Evolutionary conservation across 208 protist genomes (phyloP).

Genomic region (Wallacemonas sp.): DNA sequence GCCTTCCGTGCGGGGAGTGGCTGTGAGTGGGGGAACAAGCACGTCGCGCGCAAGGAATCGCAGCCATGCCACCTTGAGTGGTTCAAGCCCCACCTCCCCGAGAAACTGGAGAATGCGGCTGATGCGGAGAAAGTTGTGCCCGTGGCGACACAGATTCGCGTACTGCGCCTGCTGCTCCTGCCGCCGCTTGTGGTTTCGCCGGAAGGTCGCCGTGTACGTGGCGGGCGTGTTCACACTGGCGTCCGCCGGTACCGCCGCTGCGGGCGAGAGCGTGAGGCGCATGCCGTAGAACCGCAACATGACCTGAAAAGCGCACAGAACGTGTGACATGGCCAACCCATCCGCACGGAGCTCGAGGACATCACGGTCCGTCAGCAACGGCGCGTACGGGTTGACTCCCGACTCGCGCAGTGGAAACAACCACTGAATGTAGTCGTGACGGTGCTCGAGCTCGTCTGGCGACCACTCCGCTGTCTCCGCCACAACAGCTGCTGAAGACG

Average conservation of each 20-base stretch:
- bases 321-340: constrained; percentile 30
- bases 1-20: no score
- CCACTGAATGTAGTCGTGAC: constrained; percentile 80
- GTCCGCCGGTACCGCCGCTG: background rate
- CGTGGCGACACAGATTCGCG: constrained; percentile 30
- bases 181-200: background rate
- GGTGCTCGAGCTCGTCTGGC: constrained; percentile 42
- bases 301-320: constrained; percentile 45
- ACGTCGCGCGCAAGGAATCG: constrained; percentile 48
- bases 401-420: constrained; percentile 71
- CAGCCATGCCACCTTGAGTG: constrained; percentile 61
- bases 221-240: background rate
- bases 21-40: constrained; percentile 4
- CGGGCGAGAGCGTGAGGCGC: constrained; percentile 14
- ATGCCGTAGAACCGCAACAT: constrained; percentile 86
- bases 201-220: constrained; percentile 3
- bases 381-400: constrained; percentile 64
- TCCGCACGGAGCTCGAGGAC: constrained; percentile 33
- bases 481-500: no score
- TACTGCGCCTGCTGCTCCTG: constrained; percentile 26
- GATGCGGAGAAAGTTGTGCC: constrained; percentile 75
- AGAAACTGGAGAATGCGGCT: constrained; percentile 72
- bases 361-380: constrained; percentile 54
- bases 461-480: constrained; percentile 4
- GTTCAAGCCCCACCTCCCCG: constrained; percentile 59